phyloP scores from a whole-genome alignment of 169 alveolate species.

The Cryptosporidium meleagridis region DNA sequence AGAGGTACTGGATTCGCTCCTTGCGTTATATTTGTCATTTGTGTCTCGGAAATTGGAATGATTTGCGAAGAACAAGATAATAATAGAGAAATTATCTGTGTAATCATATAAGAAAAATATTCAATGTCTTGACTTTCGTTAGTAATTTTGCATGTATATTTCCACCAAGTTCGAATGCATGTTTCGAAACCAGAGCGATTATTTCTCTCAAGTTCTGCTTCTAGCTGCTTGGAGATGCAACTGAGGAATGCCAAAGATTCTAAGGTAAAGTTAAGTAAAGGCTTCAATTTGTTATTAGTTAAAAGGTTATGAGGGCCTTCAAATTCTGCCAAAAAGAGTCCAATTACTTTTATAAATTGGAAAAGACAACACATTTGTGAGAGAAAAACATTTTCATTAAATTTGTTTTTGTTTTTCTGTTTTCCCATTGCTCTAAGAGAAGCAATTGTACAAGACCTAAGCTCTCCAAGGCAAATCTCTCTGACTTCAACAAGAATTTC shows the following conservation, averaged over 20 bases:
- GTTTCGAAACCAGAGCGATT: constrained; percentile 7
- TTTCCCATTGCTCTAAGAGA: constrained; percentile 26
- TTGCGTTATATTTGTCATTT: constrained; percentile 12
- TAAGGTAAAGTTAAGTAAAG: constrained; percentile 35
- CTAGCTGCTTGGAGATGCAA: constrained; percentile 45
- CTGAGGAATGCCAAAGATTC: constrained; percentile 57
- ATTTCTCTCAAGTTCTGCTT: not conserved
- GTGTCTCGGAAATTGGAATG: constrained; percentile 59
- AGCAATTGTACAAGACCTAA: constrained; percentile 46
- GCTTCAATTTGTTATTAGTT: constrained; percentile 31
- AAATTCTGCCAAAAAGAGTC: constrained; percentile 37
- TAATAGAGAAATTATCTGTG: constrained; percentile 15
- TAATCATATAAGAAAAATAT: constrained; percentile 24
- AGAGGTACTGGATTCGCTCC: constrained; percentile 40
- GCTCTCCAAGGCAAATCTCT: constrained; percentile 63
- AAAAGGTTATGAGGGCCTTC: constrained; percentile 32
- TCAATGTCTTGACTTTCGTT: constrained; percentile 9
- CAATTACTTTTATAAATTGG: constrained; percentile 10
- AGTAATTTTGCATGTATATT: constrained; percentile 16
- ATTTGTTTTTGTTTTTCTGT: not conserved
- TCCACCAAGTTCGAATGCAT: constrained; percentile 56
- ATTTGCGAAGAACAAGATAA: constrained; percentile 22
- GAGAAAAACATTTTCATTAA: constrained; percentile 1
- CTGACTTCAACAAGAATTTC: constrained; percentile 25
- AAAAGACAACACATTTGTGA: constrained; percentile 23